A percentile compares a stretch with the other conserved stretches of the same genome.
Evolutionary conservation across 225 moss, liverwort and hornwort genomes (phyloP).

Genomic region (Neckera pumila): DNA sequence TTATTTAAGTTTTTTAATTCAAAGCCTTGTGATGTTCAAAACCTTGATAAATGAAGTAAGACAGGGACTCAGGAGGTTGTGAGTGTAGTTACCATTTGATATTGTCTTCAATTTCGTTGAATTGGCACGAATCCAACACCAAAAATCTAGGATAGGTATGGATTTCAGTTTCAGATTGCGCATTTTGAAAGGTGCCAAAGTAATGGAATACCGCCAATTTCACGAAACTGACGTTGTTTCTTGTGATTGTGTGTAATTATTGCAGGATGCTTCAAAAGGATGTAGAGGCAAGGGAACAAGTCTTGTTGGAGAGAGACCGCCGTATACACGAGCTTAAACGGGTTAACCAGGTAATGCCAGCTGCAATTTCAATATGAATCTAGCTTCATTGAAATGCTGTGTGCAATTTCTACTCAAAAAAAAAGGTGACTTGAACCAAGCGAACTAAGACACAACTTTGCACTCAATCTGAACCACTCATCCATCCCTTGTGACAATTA

Average conservation of each 20-base stretch:
- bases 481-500: not conserved
- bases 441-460: not conserved
- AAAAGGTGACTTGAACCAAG: not conserved
- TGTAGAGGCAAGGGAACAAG: conserved; percentile 44
- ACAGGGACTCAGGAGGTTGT: not conserved
- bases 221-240: not conserved
- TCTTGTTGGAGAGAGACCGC: conserved; percentile 50
- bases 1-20: not conserved
- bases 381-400: not conserved
- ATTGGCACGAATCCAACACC: not conserved
- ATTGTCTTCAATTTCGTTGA: too few species aligned
- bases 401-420: not conserved
- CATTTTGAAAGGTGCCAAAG: not conserved
- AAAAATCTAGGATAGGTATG: not conserved
- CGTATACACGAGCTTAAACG: conserved; percentile 59
- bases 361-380: not conserved
- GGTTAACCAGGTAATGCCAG: conserved; percentile 39
- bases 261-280: conserved; percentile 64
- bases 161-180: not conserved
- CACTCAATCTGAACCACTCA: not conserved
- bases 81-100: not conserved
- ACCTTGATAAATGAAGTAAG: not conserved
- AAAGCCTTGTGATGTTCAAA: not conserved
- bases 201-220: not conserved
- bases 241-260: not conserved